Conservation (phyloP, 331 rosid species). For the Pyrus hybrid region DNA sequence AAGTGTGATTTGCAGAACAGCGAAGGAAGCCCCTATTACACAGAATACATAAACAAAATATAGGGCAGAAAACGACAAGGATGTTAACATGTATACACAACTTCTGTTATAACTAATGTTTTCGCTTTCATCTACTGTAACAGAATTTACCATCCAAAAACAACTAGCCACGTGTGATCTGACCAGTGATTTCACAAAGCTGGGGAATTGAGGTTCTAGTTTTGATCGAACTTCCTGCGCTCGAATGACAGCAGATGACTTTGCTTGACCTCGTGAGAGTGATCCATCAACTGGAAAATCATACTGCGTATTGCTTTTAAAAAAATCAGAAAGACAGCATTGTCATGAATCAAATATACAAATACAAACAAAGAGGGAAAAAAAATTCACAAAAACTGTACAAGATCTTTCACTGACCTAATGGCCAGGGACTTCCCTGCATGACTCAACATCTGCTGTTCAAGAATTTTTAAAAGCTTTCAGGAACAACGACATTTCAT, state of each 20-base stretch:
- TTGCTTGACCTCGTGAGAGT: conserved; percentile 54
- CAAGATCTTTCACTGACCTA: conserved; percentile 39
- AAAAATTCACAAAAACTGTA: neutral
- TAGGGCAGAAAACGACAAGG: neutral
- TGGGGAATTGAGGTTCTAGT: conserved; percentile 43
- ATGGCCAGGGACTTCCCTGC: conserved; percentile 24
- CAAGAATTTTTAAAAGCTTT: conserved; percentile 17
- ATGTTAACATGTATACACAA: neutral
- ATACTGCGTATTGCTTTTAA: conserved; percentile 37
- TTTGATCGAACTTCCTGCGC: conserved; percentile 54
- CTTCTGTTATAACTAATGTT: neutral
- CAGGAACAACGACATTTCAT: conserved; percentile 6
- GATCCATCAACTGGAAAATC: conserved; percentile 36
- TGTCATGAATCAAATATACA: conserved; percentile 9
- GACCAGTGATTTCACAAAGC: conserved; percentile 86
- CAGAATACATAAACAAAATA: neutral
- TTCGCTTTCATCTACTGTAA: neutral
- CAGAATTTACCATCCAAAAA: conserved; percentile 74
- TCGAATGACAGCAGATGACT: conserved; percentile 69
- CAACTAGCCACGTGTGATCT: conserved; percentile 85
- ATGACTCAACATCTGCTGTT: conserved; percentile 38
- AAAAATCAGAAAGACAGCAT: conserved; percentile 4
- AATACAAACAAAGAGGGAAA: neutral
- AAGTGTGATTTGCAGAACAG: conserved; percentile 67
- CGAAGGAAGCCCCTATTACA: conserved; percentile 63